A percentile compares a stretch with the other conserved stretches of the same genome.
These are phyloP conservation scores for Citrullus colocynthis DNA, from an alignment of 306 rosid genomes.

Conservation along the genomic window DNA sequence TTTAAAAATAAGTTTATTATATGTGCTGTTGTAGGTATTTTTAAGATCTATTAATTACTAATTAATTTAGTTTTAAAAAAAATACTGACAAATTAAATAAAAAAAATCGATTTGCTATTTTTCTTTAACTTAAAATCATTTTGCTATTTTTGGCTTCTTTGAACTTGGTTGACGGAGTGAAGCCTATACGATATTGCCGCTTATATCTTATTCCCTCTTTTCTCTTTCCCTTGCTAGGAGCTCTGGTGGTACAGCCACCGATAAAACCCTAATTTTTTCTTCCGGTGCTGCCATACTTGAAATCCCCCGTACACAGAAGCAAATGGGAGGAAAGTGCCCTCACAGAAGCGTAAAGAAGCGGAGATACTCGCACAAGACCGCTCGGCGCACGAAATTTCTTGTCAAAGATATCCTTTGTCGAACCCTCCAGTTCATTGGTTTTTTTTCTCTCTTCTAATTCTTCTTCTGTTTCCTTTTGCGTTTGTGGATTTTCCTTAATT, in stretches of 20 bases:
- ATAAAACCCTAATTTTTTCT: background rate
- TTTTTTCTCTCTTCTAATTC: background rate
- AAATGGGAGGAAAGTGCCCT: constrained; percentile 96
- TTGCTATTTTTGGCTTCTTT: too few species aligned
- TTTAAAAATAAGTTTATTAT: too few species aligned
- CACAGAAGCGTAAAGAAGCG: constrained; percentile 78
- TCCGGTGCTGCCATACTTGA: background rate
- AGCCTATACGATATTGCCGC: too few species aligned
- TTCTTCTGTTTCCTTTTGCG: background rate
- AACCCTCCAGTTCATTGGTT: background rate
- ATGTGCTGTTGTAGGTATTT: too few species aligned
- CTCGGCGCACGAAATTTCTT: constrained; percentile 60
- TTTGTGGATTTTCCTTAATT: constrained; percentile 26
- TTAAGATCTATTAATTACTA: too few species aligned
- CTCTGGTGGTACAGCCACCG: background rate
- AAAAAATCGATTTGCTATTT: too few species aligned
- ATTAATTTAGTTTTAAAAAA: too few species aligned
- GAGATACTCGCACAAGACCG: constrained; percentile 65
- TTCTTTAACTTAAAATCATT: too few species aligned
- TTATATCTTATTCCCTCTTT: too few species aligned
- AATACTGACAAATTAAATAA: too few species aligned
- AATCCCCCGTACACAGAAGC: constrained; percentile 5
- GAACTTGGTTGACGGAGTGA: too few species aligned
- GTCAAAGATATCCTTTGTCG: constrained; percentile 56
- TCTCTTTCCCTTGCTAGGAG: background rate